Evolutionary conservation across 257 asterid species (phyloP).

Genomic region (Solanum paucissectum): DNA sequence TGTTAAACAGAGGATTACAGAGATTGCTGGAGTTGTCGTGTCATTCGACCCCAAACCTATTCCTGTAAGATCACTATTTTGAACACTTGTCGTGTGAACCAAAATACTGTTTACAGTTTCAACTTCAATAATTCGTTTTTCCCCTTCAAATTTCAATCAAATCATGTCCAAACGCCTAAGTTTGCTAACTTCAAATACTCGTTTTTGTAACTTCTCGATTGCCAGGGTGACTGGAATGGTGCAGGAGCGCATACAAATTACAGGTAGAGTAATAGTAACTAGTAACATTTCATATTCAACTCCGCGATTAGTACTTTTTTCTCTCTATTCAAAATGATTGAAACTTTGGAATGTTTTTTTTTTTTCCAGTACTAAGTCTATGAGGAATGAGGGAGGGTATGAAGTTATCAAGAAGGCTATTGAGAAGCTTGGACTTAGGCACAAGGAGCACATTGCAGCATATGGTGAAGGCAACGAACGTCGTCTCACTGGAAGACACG

Average conservation of each 20-base stretch:
- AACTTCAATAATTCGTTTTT: background rate
- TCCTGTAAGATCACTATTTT: conserved; percentile 21
- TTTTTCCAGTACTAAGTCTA: background rate
- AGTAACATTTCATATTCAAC: background rate
- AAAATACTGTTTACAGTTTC: background rate
- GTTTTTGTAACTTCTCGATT: background rate
- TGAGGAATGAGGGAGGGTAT: background rate
- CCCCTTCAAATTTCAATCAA: background rate
- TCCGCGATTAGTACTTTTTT: background rate
- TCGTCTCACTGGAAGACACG: conserved; percentile 91
- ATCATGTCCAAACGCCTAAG: background rate
- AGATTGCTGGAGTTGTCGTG: conserved; percentile 76
- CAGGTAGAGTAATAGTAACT: conserved; percentile 30
- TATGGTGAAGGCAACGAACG: conserved; percentile 95
- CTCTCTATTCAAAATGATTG: background rate
- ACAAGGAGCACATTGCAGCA: conserved; percentile 5
- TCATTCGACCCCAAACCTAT: conserved; percentile 93
- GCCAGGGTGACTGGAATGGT: conserved; percentile 95
- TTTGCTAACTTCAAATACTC: background rate
- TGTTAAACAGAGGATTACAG: conserved; percentile 74
- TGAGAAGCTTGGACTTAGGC: background rate
- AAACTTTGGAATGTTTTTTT: background rate
- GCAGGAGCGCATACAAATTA: conserved; percentile 96
- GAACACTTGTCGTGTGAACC: background rate
- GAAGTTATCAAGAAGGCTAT: background rate